A percentile compares a stretch with the other conserved stretches of the same genome.
Conservation (phyloP, 1,284 basidiomycete genomes). For the Ganoderma sinense region DNA sequence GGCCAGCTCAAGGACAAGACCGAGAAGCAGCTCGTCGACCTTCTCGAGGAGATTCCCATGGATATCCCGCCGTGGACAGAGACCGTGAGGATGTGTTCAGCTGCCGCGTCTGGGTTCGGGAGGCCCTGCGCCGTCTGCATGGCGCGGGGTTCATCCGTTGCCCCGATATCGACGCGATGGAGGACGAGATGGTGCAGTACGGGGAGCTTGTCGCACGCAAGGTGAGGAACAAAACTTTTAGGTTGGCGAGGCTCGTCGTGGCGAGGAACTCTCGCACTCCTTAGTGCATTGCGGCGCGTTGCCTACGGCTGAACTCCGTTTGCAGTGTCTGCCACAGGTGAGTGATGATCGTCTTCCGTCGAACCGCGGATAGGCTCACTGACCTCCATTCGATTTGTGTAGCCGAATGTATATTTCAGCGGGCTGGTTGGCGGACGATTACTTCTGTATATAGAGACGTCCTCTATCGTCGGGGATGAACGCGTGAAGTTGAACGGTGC, state of each 20-base stretch:
- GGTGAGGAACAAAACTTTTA: background rate
- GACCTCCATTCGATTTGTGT: background rate
- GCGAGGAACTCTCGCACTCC: background rate
- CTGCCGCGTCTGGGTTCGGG: constrained; percentile 10
- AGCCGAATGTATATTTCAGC: background rate
- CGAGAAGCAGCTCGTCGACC: background rate
- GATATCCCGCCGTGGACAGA: background rate
- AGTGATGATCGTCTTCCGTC: background rate
- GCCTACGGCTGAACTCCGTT: background rate
- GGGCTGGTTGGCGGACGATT: no score
- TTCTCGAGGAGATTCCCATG: background rate
- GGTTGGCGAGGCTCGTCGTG: background rate
- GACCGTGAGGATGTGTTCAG: constrained; percentile 11
- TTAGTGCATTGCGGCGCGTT: background rate
- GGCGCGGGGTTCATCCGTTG: background rate
- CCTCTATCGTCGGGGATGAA: no score
- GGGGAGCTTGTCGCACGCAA: background rate
- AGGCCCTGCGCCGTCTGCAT: constrained; percentile 9
- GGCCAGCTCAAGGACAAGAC: background rate
- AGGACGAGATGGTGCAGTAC: background rate
- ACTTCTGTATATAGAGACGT: no score
- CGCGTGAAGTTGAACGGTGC: no score
- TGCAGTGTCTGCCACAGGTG: background rate
- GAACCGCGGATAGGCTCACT: background rate
- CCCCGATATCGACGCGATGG: constrained; percentile 8